Conservation (phyloP, 768 basidiomycete genomes). For the Psilocybe cubensis region DNA sequence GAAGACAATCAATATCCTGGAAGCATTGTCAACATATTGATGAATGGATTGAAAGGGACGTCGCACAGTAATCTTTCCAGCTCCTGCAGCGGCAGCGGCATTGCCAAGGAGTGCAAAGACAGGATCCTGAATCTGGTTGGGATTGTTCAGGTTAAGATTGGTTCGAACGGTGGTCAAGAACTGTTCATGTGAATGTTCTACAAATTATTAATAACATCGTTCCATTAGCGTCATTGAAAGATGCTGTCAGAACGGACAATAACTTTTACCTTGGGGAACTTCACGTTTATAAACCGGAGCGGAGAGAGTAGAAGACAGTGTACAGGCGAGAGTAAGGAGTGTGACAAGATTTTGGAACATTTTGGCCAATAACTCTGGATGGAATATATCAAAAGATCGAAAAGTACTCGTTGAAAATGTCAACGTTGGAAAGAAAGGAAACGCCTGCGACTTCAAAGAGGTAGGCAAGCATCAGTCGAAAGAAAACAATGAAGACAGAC, state of each 20-base stretch:
- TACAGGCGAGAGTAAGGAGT: constrained; percentile 36
- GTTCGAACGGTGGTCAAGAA: constrained; percentile 55
- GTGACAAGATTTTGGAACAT: constrained; percentile 27
- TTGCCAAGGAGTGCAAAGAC: constrained; percentile 68
- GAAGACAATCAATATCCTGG: constrained; percentile 62
- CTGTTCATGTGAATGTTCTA: constrained; percentile 69
- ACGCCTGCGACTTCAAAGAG: constrained; percentile 32
- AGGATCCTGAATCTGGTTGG: constrained; percentile 58
- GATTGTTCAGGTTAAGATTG: constrained; percentile 58
- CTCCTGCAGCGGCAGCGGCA: constrained; percentile 60
- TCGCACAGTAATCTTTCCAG: constrained; percentile 56
- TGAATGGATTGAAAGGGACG: not conserved
- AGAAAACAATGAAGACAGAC: not conserved
- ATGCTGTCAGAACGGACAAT: constrained; percentile 1
- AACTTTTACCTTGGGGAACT: constrained; percentile 65
- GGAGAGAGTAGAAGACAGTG: constrained; percentile 31
- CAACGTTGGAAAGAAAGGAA: constrained; percentile 22
- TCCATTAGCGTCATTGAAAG: constrained; percentile 1
- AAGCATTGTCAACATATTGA: not conserved
- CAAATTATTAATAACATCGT: constrained; percentile 8
- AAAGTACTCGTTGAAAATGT: constrained; percentile 17
- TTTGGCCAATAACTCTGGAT: constrained; percentile 18
- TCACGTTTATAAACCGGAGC: constrained; percentile 53
- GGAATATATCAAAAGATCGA: constrained; percentile 13
- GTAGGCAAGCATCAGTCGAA: not conserved